Base-by-base conservation (phyloP, 2,329 filamentous ascomycete genomes). In the Fragosphaeria purpurea region DNA sequence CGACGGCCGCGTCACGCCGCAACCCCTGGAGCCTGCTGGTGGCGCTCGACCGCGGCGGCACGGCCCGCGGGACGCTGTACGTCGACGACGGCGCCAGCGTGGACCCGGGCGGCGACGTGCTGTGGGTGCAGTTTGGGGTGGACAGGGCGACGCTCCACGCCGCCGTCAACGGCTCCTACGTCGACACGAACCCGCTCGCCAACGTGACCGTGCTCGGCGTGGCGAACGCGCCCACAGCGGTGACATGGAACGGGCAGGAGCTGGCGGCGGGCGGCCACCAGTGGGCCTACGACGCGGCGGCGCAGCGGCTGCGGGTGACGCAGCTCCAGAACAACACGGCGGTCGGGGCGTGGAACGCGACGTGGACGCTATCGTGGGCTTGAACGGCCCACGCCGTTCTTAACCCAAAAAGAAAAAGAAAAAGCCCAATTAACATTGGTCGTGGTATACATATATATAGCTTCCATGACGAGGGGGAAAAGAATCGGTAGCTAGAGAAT, bases 61-160 rank as follows among this genome's bases (percentile, higher is more conserved):
- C 65, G 1, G 85, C 86, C 0, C 67, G 59, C 2, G 86, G 86
- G 0, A 63, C 69, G 13, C 64, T 90, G 34, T 89, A 90, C 60
- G 61, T 89, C 7, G 86, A 90, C 58, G 86, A 91, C 57, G 86
- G 86, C 1, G 83, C 83, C 65, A 85, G 80, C 50, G 52, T 88
- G 7, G 59, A 64, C 1, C 5, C 54, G n/a, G 22, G 39, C 22
- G 22, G 35, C 22, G 44, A 41, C 6, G 47, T 47, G 35, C 44
- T 46, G 7, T 52, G 44, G 47, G 52, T 55, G 41, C 38, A 42
- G 31, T 46, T 55, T 10, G 5, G 31, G 5, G n/a, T 33, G 8
- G 47, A 40, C 37, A n/a, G 32, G 22, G 61, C 86, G 5, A 69
- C 68, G 39, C 76, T 72, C 0, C 65, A 61, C 5, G 69, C 74